Evolutionary conservation across 129 eudicot species (phyloP).

Genomic region (Arctium lappa): DNA sequence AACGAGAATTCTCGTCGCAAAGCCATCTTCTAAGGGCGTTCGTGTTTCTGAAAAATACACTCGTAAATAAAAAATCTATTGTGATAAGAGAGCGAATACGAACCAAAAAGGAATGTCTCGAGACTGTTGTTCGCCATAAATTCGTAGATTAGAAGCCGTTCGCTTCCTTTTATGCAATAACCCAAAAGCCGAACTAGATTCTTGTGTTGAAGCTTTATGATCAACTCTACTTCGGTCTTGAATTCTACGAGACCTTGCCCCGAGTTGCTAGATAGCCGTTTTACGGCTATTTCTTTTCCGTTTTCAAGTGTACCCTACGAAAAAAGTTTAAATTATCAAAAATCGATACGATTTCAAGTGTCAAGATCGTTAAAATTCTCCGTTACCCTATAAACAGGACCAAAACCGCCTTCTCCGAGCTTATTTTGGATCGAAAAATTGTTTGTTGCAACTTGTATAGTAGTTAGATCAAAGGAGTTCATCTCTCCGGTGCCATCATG

Average conservation of each 20-base stretch:
- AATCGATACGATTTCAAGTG: background rate
- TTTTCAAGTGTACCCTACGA: slow-evolving; percentile 23
- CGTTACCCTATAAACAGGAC: slow-evolving; percentile 45
- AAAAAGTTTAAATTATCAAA: background rate
- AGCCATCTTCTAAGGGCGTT: background rate
- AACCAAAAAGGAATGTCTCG: slow-evolving; percentile 45
- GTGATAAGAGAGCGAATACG: background rate
- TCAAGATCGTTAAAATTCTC: background rate
- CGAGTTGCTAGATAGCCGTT: slow-evolving; percentile 39
- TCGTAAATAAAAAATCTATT: too few species aligned
- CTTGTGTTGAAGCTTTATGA: too few species aligned
- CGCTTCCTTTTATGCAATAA: slow-evolving; percentile 39
- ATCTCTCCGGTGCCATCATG: slow-evolving; percentile 20
- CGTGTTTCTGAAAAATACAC: background rate
- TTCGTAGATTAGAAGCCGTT: slow-evolving; percentile 50
- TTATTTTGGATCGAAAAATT: slow-evolving; percentile 35
- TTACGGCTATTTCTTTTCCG: slow-evolving; percentile 45
- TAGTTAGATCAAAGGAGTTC: slow-evolving; percentile 4
- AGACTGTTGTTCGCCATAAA: slow-evolving; percentile 47
- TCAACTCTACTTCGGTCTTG: too few species aligned
- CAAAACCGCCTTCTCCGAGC: slow-evolving; percentile 62
- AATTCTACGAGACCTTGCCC: too few species aligned
- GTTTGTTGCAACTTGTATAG: slow-evolving; percentile 26
- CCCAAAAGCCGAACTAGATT: slow-evolving; percentile 46
- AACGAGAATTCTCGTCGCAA: background rate